Evolutionary conservation across 2,329 filamentous ascomycete genomes (phyloP), one percentile per base, ranked within the genome.

Genomic region (Herpotrichia juniperi): DNA sequence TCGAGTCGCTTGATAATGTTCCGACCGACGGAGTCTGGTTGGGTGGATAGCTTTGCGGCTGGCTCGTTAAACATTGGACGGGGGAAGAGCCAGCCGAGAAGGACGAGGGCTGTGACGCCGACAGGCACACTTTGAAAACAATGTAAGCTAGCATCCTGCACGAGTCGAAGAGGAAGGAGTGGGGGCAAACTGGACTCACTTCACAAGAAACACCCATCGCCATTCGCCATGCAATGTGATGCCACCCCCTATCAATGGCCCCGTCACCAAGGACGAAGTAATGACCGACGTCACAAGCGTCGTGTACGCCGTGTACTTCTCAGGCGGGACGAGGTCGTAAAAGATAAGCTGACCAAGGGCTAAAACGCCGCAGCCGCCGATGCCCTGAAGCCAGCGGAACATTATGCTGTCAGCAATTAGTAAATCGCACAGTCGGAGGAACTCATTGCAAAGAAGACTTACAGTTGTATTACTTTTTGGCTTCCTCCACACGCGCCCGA

Each of bases 331-430:
- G 19, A 72, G 61, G 16, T 73, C 71, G 34, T 68, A 66, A 16
- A 68, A 60, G 17, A 69, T 57, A 17, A 71, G 42, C 19, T 65
- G 62, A n/a, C 58, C 59, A 8, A 74, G 53, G 2, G 68, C 60
- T 26, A 64, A 66, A n/a, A 63, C 52, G n/a, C 71, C 70, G 2
- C 63, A 61, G 3, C 63, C 69, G 7, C 70, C 70, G 24, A 72
- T 64, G 25, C 71, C 69, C 56, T 73, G 69, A 19, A 67, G 58
- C 55, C 68, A 64, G 17, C 63, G 63, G 30, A 72, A 61, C 34
- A 71, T 70, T 9, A 71, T 73, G 37, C 32, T 42, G n/a, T n/a
- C n/a, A n/a, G n/a, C n/a, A n/a, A n/a, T n/a, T n/a, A n/a, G n/a
- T n/a, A n/a, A n/a, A n/a, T n/a, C n/a, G n/a, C n/a, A n/a, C n/a